phyloP scores from a whole-genome alignment of 306 rosid species.

The Luffa acutangula region DNA sequence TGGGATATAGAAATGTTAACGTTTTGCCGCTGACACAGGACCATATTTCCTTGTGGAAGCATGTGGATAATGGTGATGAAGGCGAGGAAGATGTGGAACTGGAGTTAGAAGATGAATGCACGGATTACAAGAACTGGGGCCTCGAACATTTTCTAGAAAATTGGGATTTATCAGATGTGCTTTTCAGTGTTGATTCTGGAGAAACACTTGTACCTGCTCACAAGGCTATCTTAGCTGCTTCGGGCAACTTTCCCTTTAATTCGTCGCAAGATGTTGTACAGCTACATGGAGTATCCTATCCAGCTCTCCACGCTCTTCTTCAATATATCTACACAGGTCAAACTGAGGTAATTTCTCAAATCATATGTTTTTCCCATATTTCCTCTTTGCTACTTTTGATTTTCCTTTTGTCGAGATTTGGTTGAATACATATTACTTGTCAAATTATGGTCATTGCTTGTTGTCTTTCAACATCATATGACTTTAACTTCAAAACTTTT shows the following conservation, averaged over 20 bases:
- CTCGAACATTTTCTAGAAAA: slow-evolving; percentile 60
- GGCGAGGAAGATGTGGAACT: slow-evolving; percentile 34
- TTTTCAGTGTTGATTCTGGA: slow-evolving; percentile 48
- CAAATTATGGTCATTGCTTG: not conserved
- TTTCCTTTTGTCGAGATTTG: not conserved
- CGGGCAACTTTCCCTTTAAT: slow-evolving; percentile 50
- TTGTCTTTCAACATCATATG: not conserved
- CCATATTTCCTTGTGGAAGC: slow-evolving; percentile 48
- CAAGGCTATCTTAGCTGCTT: slow-evolving; percentile 59
- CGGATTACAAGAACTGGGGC: slow-evolving; percentile 68
- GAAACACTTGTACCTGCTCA: slow-evolving; percentile 83
- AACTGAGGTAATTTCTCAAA: slow-evolving; percentile 40
- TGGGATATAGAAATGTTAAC: slow-evolving; percentile 69
- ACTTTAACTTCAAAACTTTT: not conserved
- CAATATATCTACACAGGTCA: slow-evolving; percentile 76
- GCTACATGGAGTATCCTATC: slow-evolving; percentile 40
- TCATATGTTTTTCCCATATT: not conserved
- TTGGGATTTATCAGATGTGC: slow-evolving; percentile 72
- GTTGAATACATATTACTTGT: not conserved
- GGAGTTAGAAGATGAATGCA: slow-evolving; percentile 26
- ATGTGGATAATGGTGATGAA: slow-evolving; percentile 39
- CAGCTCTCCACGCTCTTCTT: slow-evolving; percentile 62
- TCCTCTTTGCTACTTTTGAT: not conserved
- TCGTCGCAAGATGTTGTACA: slow-evolving; percentile 39
- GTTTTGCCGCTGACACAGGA: slow-evolving; percentile 56